Evolutionary conservation across 140 eudicot genomes (phyloP), one percentile per base, ranked within the genome.

Genomic region (Cichorium intybus): DNA sequence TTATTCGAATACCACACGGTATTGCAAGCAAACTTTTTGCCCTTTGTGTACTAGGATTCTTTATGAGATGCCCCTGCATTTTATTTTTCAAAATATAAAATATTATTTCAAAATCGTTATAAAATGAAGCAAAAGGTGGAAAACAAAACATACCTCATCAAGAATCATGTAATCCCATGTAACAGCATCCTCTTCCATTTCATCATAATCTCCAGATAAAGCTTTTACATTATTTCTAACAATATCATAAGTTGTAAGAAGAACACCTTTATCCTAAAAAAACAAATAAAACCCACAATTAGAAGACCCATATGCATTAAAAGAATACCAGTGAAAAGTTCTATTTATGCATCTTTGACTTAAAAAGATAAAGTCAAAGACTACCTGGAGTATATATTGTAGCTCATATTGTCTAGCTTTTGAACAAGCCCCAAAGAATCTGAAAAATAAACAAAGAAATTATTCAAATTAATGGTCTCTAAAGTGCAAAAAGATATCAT

Each of bases 1-100:
- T 80, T 47, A 88, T 84, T 20, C 99, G 99, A 64, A 78, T 90
- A 69, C 79, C 80, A 74, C 87, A 87, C 17, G 99, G 95, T 69
- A 93, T 82, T 45, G 82, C 86, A 63, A 85, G 87, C 84, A 93
- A 86, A 72, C 99, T 88, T 82, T 93, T 85, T 37, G 99, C 97
- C 80, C 99, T 89, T 63, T 93, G 99, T 31, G 99, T 93, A 72
- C 86, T 89, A 28, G 99, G 97, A 82, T 93, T 93, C 77, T 93
- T 93, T 58, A 93, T 93, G 52, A 93, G 90, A 76, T 93, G 99
- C 11, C 99, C 99, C 99, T 93, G 71, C 35, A 29, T 66, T 48
- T 64, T 58, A 21, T 56, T 63, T 41, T 50, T 49, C 39, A 66
- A 49, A 12, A 56, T 21, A 62, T 57, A 8, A 59, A 15, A 56